phyloP scores from a whole-genome alignment of 495 filamentous ascomycete genomes.

The Hypoxylon perforatum region DNA sequence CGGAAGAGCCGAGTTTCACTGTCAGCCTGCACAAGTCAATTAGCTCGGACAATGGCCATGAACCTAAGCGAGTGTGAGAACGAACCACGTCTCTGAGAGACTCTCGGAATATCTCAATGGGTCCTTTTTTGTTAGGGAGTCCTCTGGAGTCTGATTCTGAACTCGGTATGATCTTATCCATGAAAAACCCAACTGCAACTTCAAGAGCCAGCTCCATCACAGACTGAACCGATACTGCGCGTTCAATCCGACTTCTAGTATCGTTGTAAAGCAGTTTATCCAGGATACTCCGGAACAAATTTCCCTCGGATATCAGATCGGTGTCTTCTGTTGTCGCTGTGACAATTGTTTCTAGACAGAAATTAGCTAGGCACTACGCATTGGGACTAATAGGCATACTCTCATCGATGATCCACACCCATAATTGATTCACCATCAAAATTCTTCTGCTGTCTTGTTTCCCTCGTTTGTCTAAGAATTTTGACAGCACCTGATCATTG shows the following conservation, averaged over 20 bases:
- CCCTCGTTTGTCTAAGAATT: constrained; percentile 2
- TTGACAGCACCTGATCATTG: constrained; percentile 42
- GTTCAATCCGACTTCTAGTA: constrained; percentile 13
- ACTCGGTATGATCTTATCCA: constrained; percentile 18
- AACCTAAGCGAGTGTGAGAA: not conserved
- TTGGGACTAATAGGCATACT: constrained; percentile 15
- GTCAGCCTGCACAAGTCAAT: constrained; percentile 16
- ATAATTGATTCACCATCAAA: constrained; percentile 30
- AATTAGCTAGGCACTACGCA: constrained; percentile 1
- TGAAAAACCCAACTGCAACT: constrained; percentile 19
- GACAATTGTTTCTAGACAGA: constrained; percentile 21
- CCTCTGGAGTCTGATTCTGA: not conserved
- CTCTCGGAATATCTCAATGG: constrained; percentile 36
- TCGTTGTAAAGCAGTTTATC: constrained; percentile 11
- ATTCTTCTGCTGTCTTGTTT: constrained; percentile 5
- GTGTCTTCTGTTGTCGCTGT: constrained; percentile 16
- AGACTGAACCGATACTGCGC: constrained; percentile 16
- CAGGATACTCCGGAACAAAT: constrained; percentile 5
- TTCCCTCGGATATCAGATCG: not conserved
- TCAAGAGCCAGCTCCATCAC: constrained; percentile 21
- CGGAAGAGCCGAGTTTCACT: constrained; percentile 16
- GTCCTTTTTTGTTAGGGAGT: constrained; percentile 7
- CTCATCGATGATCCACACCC: constrained; percentile 32
- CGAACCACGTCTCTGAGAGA: constrained; percentile 29
- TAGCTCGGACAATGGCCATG: constrained; percentile 2